phyloP scores from a whole-genome alignment of 129 eudicot species.

The Apium graveolens region DNA sequence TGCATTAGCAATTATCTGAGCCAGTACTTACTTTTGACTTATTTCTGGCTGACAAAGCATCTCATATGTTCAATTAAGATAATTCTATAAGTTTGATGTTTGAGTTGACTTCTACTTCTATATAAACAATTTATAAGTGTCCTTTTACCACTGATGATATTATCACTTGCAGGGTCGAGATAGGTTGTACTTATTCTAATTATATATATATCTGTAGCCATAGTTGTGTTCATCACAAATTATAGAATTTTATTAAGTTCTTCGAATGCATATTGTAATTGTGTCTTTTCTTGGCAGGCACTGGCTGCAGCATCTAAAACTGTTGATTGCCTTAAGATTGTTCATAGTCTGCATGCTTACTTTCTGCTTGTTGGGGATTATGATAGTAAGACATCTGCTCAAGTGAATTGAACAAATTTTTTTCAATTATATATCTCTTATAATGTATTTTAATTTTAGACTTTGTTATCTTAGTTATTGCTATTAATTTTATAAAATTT shows the following conservation, averaged over 20 bases:
- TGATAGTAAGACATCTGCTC: slow-evolving; percentile 50
- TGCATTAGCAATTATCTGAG: background rate
- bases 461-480: background rate
- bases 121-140: background rate
- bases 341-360: slow-evolving; percentile 83
- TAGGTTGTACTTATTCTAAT: background rate
- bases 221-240: no score
- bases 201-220: background rate
- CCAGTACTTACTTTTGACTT: background rate
- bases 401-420: slow-evolving; percentile 7
- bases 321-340: slow-evolving; percentile 81
- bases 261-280: background rate
- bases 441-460: background rate
- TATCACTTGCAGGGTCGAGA: background rate
- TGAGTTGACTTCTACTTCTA: background rate
- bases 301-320: slow-evolving; percentile 95
- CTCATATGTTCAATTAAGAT: background rate
- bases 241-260: no score
- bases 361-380: slow-evolving; percentile 90
- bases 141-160: background rate
- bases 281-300: slow-evolving; percentile 50
- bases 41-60: background rate
- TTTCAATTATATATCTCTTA: slow-evolving; percentile 1
- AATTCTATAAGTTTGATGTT: background rate
- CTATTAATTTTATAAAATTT: background rate